Conservation (phyloP, 2,329 filamentous ascomycete species). For the Ophiostoma sp. region DNA sequence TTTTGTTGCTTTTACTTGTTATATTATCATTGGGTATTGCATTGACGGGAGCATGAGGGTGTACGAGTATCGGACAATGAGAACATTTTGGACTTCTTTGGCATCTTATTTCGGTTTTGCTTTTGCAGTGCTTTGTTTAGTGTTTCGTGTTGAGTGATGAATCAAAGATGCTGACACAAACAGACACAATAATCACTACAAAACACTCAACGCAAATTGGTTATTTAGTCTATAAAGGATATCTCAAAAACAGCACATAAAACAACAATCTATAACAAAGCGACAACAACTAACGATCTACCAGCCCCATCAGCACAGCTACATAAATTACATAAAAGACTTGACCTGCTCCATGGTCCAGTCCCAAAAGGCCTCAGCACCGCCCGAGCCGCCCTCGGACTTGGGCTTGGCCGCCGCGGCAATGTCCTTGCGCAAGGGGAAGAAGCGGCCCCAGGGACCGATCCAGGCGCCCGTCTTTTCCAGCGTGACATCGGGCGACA, state of each 20-base stretch:
- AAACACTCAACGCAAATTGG: neutral
- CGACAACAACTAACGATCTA: neutral
- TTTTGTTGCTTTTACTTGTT: neutral
- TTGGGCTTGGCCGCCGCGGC: slow-evolving; percentile 31
- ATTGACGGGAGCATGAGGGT: neutral
- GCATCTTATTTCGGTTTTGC: neutral
- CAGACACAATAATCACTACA: neutral
- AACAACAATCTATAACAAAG: neutral
- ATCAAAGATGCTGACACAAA: neutral
- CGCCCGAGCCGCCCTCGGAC: slow-evolving; percentile 38
- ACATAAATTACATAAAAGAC: slow-evolving; percentile 25
- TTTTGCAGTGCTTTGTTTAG: neutral
- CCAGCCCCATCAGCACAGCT: too few relatives aligned
- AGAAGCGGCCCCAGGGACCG: slow-evolving; percentile 38
- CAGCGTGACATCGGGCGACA: slow-evolving; percentile 35
- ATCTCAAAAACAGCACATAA: neutral
- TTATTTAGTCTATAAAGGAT: neutral
- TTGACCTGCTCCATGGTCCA: slow-evolving; percentile 40
- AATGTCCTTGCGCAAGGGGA: slow-evolving; percentile 33
- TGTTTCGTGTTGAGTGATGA: neutral
- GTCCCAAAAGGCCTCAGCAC: slow-evolving; percentile 38
- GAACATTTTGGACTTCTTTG: neutral
- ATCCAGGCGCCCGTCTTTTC: slow-evolving; percentile 32
- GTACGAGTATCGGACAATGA: neutral
- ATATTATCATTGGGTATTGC: neutral